Percentiles rank a stretch among this genome's conserved stretches.
Evolutionary conservation across 1,284 basidiomycete species (phyloP).

Genomic region (Trichosporon inkin): DNA sequence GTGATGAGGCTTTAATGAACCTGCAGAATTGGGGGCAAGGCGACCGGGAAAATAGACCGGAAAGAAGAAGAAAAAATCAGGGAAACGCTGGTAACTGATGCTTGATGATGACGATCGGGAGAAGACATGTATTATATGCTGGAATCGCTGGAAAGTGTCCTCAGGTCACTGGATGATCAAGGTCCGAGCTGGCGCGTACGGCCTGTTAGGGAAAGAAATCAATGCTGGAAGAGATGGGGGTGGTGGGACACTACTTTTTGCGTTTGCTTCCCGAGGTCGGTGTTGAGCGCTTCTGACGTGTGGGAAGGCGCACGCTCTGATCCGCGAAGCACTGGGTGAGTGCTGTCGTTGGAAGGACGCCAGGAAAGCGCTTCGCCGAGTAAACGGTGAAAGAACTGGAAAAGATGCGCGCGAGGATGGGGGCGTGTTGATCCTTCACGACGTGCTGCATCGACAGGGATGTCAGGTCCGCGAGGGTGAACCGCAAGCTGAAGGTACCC

Average conservation of each 20-base stretch:
- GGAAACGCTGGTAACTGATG: not conserved
- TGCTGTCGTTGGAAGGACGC: conserved; percentile 85
- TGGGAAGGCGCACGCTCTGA: conserved; percentile 83
- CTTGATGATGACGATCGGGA: not conserved
- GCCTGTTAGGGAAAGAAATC: not conserved
- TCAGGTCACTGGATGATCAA: conserved; percentile 3
- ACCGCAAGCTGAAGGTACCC: conserved; percentile 54
- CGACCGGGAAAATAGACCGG: not conserved
- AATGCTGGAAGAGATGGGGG: not conserved
- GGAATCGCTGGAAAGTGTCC: conserved; percentile 1
- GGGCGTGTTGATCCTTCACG: conserved; percentile 39
- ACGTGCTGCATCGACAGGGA: conserved; percentile 16
- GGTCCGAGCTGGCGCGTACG: not conserved
- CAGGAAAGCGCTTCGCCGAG: conserved; percentile 87
- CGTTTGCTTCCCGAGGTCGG: conserved; percentile 4
- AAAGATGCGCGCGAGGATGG: conserved; percentile 75
- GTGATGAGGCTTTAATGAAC: too few species aligned
- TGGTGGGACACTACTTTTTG: conserved; percentile 12
- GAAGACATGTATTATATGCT: not conserved
- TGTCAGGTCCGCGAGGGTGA: conserved; percentile 39
- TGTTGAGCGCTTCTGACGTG: conserved; percentile 30
- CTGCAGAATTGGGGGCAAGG: too few species aligned
- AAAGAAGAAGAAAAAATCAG: not conserved
- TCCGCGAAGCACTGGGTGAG: conserved; percentile 85
- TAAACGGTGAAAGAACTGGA: conserved; percentile 85